These are phyloP conservation scores for Agrostemma githago DNA, from an alignment of 148 eudicot genomes.

Conservation along the genomic window DNA sequence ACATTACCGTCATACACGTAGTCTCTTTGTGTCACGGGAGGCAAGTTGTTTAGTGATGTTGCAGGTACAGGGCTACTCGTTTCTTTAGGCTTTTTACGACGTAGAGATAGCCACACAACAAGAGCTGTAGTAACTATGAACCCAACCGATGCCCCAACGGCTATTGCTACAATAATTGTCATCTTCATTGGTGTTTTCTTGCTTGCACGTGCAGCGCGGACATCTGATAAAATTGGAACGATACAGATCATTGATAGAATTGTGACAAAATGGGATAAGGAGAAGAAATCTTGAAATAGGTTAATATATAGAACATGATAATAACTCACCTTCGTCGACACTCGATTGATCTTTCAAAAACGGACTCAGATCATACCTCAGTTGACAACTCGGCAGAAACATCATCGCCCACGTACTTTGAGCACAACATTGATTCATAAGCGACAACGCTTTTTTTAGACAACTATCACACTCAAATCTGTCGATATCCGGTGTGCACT, in stretches of 20 bases:
- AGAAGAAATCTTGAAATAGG: neutral
- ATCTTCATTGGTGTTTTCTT: neutral
- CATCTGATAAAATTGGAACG: too few species aligned
- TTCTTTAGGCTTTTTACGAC: neutral
- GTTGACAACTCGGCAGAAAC: neutral
- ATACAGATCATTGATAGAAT: neutral
- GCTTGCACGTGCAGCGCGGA: neutral
- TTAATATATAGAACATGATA: too few species aligned
- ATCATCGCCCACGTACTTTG: neutral
- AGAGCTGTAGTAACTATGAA: neutral
- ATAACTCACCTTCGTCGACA: too few species aligned
- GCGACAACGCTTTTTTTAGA: neutral
- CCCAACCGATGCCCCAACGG: neutral
- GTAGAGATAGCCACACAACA: neutral
- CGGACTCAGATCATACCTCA: neutral
- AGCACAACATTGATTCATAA: neutral
- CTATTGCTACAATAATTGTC: neutral
- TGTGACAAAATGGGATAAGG: neutral
- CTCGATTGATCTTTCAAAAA: neutral
- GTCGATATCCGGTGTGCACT: slow-evolving; percentile 7
- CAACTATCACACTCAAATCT: neutral
- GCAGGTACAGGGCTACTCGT: neutral
- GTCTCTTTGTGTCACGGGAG: too few species aligned
- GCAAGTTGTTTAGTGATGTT: neutral
- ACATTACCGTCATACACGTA: too few species aligned